Evolutionary conservation across 2,329 filamentous ascomycete genomes (phyloP).

Genomic region (Penicillium sp.): DNA sequence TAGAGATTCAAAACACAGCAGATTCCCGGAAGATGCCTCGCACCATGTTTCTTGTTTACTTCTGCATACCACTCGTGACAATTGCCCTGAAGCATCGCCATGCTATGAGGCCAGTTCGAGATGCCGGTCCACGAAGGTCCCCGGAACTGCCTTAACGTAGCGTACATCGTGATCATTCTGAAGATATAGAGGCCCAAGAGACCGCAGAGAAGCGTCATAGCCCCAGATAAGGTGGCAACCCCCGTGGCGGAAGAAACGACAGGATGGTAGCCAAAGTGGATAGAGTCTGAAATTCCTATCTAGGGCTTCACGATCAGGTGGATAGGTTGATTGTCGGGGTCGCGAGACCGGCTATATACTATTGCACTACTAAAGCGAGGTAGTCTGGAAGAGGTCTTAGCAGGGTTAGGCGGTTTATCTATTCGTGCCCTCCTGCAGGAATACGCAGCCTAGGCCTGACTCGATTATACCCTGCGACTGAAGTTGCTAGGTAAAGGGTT

Average conservation of each 20-base stretch:
- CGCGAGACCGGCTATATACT: not conserved
- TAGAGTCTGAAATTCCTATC: not conserved
- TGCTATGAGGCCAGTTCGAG: constrained; percentile 19
- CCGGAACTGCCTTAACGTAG: constrained; percentile 7
- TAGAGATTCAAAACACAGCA: not conserved
- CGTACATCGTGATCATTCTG: constrained; percentile 4
- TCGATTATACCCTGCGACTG: not conserved
- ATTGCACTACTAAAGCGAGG: not conserved
- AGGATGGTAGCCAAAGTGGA: not conserved
- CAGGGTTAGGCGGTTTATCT: too few relatives aligned
- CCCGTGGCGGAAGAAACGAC: constrained; percentile 1
- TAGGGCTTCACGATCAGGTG: not conserved
- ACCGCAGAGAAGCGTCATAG: constrained; percentile 2
- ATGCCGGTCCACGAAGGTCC: constrained; percentile 13
- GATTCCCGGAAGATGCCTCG: not conserved
- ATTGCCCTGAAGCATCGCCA: constrained; percentile 13
- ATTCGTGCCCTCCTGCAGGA: too few relatives aligned
- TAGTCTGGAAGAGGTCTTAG: too few relatives aligned
- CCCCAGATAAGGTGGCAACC: not conserved
- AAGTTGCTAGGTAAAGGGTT: not conserved
- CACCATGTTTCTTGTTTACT: constrained; percentile 16
- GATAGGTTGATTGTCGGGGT: not conserved
- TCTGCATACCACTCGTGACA: constrained; percentile 21
- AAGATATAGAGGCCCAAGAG: constrained; percentile 9
- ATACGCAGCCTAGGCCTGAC: too few relatives aligned